Evolutionary conservation across 1,284 basidiomycete species (phyloP).

Genomic region (Acaromyces ingoldii): DNA sequence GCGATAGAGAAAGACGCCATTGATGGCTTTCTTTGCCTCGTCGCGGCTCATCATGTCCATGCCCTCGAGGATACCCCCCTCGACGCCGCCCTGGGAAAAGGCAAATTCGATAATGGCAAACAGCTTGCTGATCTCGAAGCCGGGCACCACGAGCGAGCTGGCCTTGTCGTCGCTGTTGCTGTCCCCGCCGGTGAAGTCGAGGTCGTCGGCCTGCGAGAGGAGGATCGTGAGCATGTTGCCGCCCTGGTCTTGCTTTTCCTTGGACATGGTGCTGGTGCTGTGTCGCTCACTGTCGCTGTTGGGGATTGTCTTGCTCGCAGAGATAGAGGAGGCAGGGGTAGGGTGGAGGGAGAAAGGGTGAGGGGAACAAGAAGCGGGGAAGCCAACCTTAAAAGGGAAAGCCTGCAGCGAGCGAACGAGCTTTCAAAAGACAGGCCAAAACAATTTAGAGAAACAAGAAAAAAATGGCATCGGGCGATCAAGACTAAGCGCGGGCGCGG

Average conservation of each 20-base stretch:
- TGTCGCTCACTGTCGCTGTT: not conserved
- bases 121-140: conserved; percentile 23
- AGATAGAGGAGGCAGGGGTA: too few relatives aligned
- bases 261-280: not conserved
- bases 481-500: too few relatives aligned
- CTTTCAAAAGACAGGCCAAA: too few relatives aligned
- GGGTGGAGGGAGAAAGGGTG: too few relatives aligned
- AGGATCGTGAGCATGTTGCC: conserved; percentile 34
- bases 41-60: conserved; percentile 35
- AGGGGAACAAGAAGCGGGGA: too few relatives aligned
- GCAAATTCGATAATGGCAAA: conserved; percentile 33
- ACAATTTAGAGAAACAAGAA: too few relatives aligned
- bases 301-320: too few relatives aligned
- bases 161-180: conserved; percentile 16
- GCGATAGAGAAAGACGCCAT: conserved; percentile 36
- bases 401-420: too few relatives aligned
- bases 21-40: conserved; percentile 33
- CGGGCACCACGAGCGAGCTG: conserved; percentile 22
- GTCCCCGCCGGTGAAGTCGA: conserved; percentile 25
- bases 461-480: too few relatives aligned
- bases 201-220: conserved; percentile 31
- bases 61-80: conserved; percentile 25
- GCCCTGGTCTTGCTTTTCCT: conserved; percentile 2
- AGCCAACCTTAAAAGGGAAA: too few relatives aligned
- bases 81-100: conserved; percentile 21